phyloP scores from a whole-genome alignment of 2,329 filamentous ascomycete genomes.

The Hymenoscyphus linearis region DNA sequence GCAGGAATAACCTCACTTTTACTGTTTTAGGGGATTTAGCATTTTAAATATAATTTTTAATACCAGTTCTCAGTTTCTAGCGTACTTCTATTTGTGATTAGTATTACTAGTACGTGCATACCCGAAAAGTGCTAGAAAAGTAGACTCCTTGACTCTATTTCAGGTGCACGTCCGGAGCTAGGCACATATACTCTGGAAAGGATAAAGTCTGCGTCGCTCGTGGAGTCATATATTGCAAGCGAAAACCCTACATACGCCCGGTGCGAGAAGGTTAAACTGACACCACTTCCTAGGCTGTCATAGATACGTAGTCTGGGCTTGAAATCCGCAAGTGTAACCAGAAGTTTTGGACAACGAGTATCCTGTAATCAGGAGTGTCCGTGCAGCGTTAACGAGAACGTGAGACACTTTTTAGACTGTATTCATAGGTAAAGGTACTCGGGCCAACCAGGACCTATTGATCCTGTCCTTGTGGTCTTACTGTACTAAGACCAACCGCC shows the following conservation, averaged over 20 bases:
- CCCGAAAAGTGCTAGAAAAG: no score
- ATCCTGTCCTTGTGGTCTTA: constrained; percentile 35
- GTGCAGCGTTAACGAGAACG: constrained; percentile 52
- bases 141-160: no score
- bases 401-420: constrained; percentile 54
- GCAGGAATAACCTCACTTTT: no score
- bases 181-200: no score
- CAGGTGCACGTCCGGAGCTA: no score
- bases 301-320: constrained; percentile 63
- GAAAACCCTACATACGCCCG: constrained; percentile 61
- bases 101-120: no score
- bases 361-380: constrained; percentile 63
- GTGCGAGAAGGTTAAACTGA: constrained; percentile 69
- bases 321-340: constrained; percentile 54
- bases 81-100: no score
- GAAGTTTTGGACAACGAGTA: constrained; percentile 40
- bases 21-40: no score
- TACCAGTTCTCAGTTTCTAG: no score
- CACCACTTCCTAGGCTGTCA: constrained; percentile 69
- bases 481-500: no score
- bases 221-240: constrained; percentile 66
- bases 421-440: constrained; percentile 46
- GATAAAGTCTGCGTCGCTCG: constrained; percentile 72
- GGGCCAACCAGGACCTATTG: constrained; percentile 53
- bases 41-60: no score